Evolutionary conservation across 176 grass and related monocot genomes (phyloP).

Genomic region (Tillandsia leiboldiana): DNA sequence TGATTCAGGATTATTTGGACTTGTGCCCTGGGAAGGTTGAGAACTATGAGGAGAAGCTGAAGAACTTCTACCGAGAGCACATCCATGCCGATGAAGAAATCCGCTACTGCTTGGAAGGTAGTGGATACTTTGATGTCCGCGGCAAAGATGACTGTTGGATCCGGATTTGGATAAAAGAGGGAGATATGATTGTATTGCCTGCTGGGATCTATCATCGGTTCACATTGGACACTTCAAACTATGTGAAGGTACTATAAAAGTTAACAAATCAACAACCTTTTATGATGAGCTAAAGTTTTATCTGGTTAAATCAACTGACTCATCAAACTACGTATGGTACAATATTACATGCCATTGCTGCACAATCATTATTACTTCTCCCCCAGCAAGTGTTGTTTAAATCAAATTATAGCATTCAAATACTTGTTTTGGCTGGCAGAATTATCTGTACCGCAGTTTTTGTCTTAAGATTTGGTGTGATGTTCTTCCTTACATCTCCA

Average conservation of each 20-base stretch:
- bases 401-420: too few relatives aligned
- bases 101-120: constrained; percentile 80
- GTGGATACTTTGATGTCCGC: constrained; percentile 75
- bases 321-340: neutral
- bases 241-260: constrained; percentile 45
- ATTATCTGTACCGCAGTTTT: too few relatives aligned
- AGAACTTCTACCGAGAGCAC: constrained; percentile 76
- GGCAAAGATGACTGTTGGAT: constrained; percentile 80
- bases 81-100: constrained; percentile 91
- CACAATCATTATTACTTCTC: too few relatives aligned
- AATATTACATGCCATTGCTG: neutral
- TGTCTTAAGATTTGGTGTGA: too few relatives aligned
- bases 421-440: too few relatives aligned
- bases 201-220: constrained; percentile 90
- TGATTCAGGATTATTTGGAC: constrained; percentile 71
- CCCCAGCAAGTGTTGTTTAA: too few relatives aligned
- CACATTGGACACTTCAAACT: constrained; percentile 50
- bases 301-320: neutral
- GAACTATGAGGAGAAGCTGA: constrained; percentile 87
- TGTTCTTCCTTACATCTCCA: too few relatives aligned
- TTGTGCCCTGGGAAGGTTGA: constrained; percentile 74
- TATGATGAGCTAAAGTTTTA: neutral
- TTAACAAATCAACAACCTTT: too few relatives aligned
- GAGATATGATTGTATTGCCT: constrained; percentile 80
- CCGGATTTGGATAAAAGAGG: constrained; percentile 73